Percentiles rank a stretch among this genome's conserved stretches.
phyloP scores from a whole-genome alignment of 140 eudicot genomes.

The Bidens hawaiensis region DNA sequence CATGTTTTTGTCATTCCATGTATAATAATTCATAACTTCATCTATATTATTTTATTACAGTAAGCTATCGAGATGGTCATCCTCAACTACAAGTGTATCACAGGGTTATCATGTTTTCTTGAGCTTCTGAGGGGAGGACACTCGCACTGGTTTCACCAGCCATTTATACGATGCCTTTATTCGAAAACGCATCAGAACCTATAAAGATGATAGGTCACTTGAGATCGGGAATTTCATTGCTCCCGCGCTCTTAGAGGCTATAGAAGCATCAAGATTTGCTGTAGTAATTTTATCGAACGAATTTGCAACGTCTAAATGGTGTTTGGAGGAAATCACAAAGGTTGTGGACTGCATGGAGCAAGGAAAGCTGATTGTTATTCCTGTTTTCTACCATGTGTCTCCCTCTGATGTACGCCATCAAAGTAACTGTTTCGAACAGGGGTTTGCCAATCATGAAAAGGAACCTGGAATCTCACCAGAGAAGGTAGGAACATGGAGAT shows the following conservation, averaged over 20 bases:
- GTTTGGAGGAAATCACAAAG: constrained; percentile 18
- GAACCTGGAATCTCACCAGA: not conserved
- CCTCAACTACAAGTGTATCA: too few species aligned
- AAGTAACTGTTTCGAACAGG: not conserved
- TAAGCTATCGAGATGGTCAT: not conserved
- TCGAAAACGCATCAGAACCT: constrained; percentile 7
- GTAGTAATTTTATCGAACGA: constrained; percentile 13
- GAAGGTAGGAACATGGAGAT: constrained; percentile 1
- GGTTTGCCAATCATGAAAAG: not conserved
- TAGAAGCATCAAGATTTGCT: constrained; percentile 18
- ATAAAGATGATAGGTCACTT: constrained; percentile 18
- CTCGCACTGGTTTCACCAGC: constrained; percentile 14
- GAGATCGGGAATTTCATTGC: constrained; percentile 6
- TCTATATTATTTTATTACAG: not conserved
- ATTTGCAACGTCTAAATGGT: constrained; percentile 18
- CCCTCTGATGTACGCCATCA: constrained; percentile 18
- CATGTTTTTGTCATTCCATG: not conserved
- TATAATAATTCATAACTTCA: not conserved
- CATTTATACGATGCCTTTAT: not conserved
- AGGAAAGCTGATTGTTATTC: constrained; percentile 1
- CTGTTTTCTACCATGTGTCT: constrained; percentile 16
- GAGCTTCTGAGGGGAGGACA: constrained; percentile 6
- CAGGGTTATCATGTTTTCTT: not conserved
- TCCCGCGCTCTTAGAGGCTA: constrained; percentile 11
- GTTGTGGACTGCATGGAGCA: constrained; percentile 10